Evolutionary conservation across 495 filamentous ascomycete genomes (phyloP).

Genomic region (Friedmanniomyces endolithicus): DNA sequence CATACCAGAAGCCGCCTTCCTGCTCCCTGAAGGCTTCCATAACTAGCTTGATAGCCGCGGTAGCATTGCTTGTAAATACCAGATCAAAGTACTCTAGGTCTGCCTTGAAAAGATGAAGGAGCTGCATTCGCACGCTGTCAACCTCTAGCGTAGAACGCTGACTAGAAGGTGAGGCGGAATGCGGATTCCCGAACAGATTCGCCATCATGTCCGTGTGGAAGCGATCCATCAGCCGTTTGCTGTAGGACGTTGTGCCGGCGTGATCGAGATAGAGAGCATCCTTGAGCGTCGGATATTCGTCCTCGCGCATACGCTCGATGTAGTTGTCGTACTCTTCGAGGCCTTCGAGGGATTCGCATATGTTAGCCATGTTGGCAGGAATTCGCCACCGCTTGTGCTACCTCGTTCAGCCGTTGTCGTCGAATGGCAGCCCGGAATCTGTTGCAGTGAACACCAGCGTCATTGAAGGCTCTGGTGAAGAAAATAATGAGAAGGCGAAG

Average conservation of each 20-base stretch:
- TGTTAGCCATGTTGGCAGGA: no score
- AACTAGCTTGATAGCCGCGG: slow-evolving; percentile 80
- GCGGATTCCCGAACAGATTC: slow-evolving; percentile 81
- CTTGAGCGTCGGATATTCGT: slow-evolving; percentile 71
- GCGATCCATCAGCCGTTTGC: slow-evolving; percentile 66
- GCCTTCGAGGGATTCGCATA: no score
- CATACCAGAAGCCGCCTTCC: slow-evolving; percentile 61
- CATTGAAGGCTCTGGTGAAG: neutral
- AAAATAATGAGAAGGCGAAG: neutral
- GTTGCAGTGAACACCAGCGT: slow-evolving; percentile 7
- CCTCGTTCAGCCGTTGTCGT: slow-evolving; percentile 6
- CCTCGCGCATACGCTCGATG: slow-evolving; percentile 54
- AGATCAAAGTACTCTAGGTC: slow-evolving; percentile 75
- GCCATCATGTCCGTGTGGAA: slow-evolving; percentile 64
- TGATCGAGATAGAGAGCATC: slow-evolving; percentile 74
- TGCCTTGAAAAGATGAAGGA: slow-evolving; percentile 72
- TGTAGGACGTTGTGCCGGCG: slow-evolving; percentile 73
- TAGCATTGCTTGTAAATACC: slow-evolving; percentile 86
- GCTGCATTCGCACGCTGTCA: slow-evolving; percentile 60
- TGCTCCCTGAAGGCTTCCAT: slow-evolving; percentile 52
- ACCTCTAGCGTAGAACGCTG: slow-evolving; percentile 60
- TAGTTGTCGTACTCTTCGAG: slow-evolving; percentile 43
- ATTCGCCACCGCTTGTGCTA: no score
- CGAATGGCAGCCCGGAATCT: slow-evolving; percentile 9
- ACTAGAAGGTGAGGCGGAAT: slow-evolving; percentile 73